Conservation (phyloP, 305 asterid genomes). For the Fraxinus angustifolia region DNA sequence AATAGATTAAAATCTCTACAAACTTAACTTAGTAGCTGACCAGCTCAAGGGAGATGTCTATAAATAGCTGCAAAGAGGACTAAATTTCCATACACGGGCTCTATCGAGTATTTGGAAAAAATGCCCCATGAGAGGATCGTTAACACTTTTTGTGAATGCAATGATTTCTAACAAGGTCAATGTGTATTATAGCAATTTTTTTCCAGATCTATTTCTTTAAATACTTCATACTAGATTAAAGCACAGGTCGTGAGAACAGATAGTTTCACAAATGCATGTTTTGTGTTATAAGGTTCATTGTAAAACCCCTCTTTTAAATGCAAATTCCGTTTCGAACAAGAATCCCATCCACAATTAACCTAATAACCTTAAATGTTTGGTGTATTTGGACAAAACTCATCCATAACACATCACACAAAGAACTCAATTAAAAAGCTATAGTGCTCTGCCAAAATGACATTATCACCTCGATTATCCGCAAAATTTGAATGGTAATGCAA, state of each 20-base stretch:
- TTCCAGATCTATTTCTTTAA: neutral
- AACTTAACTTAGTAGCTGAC: neutral
- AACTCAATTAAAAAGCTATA: neutral
- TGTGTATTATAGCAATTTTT: neutral
- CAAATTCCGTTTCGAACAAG: neutral
- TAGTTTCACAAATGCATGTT: neutral
- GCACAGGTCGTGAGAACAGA: neutral
- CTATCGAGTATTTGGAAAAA: neutral
- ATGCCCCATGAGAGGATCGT: neutral
- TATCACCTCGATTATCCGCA: conserved; percentile 82
- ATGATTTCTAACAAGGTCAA: neutral
- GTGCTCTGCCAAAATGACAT: neutral
- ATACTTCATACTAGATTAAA: neutral
- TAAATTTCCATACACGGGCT: neutral
- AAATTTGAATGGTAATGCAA: conserved; percentile 95
- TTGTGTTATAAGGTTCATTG: neutral
- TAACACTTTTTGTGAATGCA: neutral
- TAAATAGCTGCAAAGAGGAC: neutral
- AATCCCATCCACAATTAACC: neutral
- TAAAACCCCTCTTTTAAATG: neutral
- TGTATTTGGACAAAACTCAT: neutral
- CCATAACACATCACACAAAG: neutral
- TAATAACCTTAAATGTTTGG: neutral
- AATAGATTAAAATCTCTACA: neutral
- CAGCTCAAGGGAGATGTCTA: neutral